Base-by-base conservation (phyloP, 164 flowering plant genomes). In the Annona cherimola region DNA sequence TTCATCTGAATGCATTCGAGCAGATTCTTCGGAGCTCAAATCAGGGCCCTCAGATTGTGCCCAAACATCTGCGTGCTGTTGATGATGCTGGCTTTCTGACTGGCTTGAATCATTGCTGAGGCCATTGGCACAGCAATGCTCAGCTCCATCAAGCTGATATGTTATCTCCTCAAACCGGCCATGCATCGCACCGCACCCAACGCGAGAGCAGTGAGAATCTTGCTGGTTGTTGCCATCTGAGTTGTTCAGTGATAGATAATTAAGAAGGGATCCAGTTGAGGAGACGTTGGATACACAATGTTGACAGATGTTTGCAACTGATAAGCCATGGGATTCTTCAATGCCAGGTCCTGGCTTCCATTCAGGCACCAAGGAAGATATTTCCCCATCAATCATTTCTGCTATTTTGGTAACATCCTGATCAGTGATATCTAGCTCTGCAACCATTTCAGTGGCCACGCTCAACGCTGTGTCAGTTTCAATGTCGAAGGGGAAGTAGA, bases 381-480 rank as follows among this genome's bases (percentile, higher is more conserved):
- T 90, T 80, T 95, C 98, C 26, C 81, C 84, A 75, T 95, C 96
- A 35, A 95, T 95, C 94, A 95, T 91, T 40, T 89, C 89, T 12
- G 98, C 93, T 78, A 93, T 91, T 70, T 82, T 85, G 12, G 84
- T 85, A 65, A 87, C 98, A 67, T 93, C 96, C 82, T 95, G 96
- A 68, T 93, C 96, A 18, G 83, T 89, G 1, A 95, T 84, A 71
- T 91, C 98, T 54, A 93, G 83, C 69, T 94, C 99, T 0, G 83
- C 77, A 18, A 95, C 90, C 99, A 95, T 95, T 83, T 95, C 99
- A 16, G 83, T 81, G 0, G 98, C 97, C 61, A 95, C 98, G 72
- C 84, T 86, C 66, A 86, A 64, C 61, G 98, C 96, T 0, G 98
- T 95, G 78, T 95, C 99, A 26, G 66, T 81, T 79, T 86, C 90